Percentiles rank a stretch among this genome's conserved stretches.
These are phyloP conservation scores for Porcisia deanei DNA, from an alignment of 208 protist genomes.

Conservation along the genomic window DNA sequence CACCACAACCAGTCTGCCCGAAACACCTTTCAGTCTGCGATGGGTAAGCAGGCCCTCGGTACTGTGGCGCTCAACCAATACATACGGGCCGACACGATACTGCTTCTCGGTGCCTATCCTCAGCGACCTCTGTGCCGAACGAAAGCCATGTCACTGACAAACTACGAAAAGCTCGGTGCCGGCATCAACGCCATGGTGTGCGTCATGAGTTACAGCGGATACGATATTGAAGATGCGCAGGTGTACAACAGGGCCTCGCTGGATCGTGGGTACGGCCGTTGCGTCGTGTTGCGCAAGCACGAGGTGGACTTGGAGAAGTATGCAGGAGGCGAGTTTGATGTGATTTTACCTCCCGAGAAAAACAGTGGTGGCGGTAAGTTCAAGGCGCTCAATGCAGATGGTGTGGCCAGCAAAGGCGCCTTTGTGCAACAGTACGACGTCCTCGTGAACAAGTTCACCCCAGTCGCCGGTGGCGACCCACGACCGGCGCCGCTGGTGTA, in stretches of 20 bases:
- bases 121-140: conserved; percentile 97
- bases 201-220: conserved; percentile 99
- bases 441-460: conserved; percentile 95
- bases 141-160: conserved; percentile 95
- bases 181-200: conserved; percentile 99
- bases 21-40: conserved; percentile 99
- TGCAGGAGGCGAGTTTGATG: conserved; percentile 65
- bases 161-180: conserved; percentile 97
- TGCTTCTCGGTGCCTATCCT: conserved; percentile 98
- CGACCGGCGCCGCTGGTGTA: conserved; percentile 81
- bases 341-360: conserved; percentile 74
- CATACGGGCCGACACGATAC: conserved; percentile 98
- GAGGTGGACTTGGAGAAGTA: conserved; percentile 74
- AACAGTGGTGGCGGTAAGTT: conserved; percentile 47
- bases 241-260: conserved; percentile 97
- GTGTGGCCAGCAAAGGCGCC: conserved; percentile 91
- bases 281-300: conserved; percentile 93
- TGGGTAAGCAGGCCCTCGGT: conserved; percentile 99
- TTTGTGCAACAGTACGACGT: conserved; percentile 91
- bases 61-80: conserved; percentile 95
- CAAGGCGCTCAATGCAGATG: conserved; percentile 94
- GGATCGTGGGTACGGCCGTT: conserved; percentile 98
- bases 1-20: conserved; percentile 99
- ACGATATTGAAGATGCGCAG: conserved; percentile 99
- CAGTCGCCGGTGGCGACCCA: conserved; percentile 47